Conservation (phyloP, 371 early-diverging fungal species). For the Zychaea mexicana region DNA sequence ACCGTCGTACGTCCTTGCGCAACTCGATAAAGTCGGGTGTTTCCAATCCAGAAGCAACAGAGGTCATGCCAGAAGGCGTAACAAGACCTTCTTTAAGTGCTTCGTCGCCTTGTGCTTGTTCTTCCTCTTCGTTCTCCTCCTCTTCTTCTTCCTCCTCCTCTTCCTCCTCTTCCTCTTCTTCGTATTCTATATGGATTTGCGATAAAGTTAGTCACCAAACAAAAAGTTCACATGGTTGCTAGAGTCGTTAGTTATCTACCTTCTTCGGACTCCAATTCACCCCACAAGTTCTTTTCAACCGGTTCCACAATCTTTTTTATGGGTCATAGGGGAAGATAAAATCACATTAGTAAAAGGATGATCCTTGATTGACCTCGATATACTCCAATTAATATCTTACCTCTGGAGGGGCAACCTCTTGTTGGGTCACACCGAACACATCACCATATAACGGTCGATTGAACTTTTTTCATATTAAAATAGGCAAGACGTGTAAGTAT, state of each 20-base stretch:
- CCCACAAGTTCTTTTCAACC: conserved; percentile 78
- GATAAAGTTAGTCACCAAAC: neutral
- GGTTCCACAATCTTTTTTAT: conserved; percentile 59
- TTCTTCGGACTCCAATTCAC: conserved; percentile 78
- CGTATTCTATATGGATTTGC: conserved; percentile 45
- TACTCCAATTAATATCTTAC: no score
- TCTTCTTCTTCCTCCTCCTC: conserved; percentile 57
- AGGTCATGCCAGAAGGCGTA: conserved; percentile 89
- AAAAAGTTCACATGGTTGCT: neutral
- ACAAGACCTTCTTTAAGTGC: conserved; percentile 70
- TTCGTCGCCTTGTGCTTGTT: conserved; percentile 32
- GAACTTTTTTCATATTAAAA: conserved; percentile 36
- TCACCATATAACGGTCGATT: conserved; percentile 96
- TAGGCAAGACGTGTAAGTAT: neutral
- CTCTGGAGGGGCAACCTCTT: conserved; percentile 45
- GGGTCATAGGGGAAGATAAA: no score
- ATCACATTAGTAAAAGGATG: no score
- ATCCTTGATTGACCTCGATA: no score
- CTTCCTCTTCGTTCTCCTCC: conserved; percentile 44
- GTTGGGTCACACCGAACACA: conserved; percentile 80
- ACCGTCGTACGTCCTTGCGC: conserved; percentile 70
- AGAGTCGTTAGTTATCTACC: conserved; percentile 15
- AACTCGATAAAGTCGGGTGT: conserved; percentile 93
- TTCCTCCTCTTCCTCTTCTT: conserved; percentile 68
- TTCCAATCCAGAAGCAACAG: conserved; percentile 83